These are phyloP conservation scores for Aegilops longissima DNA, from an alignment of 176 grass and related monocot species.

Conservation along the genomic window DNA sequence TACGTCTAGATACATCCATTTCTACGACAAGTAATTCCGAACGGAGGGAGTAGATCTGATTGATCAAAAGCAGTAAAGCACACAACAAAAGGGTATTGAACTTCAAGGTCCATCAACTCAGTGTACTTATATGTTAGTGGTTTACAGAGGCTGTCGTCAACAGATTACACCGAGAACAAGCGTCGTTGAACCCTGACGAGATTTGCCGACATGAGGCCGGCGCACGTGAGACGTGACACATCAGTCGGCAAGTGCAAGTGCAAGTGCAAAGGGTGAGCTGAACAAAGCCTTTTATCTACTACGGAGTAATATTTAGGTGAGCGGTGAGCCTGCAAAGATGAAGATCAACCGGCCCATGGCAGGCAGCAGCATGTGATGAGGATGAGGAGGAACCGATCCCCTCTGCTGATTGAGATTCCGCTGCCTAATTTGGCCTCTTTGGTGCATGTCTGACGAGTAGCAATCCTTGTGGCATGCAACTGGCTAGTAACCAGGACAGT, in stretches of 20 bases:
- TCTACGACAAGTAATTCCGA: too few species aligned
- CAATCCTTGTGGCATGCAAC: background rate
- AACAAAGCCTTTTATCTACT: background rate
- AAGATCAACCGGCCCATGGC: background rate
- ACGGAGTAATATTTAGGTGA: background rate
- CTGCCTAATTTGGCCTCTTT: slow-evolving; percentile 1
- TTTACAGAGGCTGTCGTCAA: too few species aligned
- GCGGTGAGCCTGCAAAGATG: background rate
- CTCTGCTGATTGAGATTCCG: slow-evolving; percentile 10
- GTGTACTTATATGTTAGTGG: too few species aligned
- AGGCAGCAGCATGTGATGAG: background rate
- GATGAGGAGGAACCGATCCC: background rate
- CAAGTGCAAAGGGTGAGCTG: background rate
- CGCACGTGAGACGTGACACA: background rate
- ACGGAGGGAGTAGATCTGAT: slow-evolving; percentile 26
- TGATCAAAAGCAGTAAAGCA: too few species aligned
- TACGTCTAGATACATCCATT: too few species aligned
- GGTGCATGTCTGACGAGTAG: background rate
- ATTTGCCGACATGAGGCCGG: background rate
- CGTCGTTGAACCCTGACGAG: background rate
- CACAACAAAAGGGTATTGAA: background rate
- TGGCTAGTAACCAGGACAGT: too few species aligned
- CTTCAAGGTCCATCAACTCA: background rate
- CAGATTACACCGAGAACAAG: background rate
- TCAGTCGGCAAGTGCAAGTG: slow-evolving; percentile 1